Evolutionary conservation across 768 basidiomycete genomes (phyloP).

Genomic region (Crepidotus variabilis): DNA sequence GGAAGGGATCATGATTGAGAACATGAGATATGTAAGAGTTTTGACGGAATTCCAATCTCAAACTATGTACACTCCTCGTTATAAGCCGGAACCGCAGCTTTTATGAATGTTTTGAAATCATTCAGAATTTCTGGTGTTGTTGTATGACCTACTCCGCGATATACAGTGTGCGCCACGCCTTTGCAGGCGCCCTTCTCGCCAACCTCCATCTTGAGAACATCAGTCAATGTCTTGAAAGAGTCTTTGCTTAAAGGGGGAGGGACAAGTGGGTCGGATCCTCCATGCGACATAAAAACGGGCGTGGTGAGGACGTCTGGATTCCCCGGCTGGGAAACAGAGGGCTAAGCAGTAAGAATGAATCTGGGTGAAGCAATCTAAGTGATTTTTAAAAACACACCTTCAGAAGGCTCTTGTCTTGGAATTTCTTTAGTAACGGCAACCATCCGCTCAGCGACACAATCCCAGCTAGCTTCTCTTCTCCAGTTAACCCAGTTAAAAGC

Average conservation of each 20-base stretch:
- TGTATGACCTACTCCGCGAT: not conserved
- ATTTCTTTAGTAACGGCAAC: conserved; percentile 38
- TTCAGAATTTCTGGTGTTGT: not conserved
- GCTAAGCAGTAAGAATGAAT: too few relatives aligned
- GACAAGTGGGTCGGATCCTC: not conserved
- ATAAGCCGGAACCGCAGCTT: not conserved
- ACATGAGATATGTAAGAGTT: too few relatives aligned
- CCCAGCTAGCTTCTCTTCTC: conserved; percentile 33
- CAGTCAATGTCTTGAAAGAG: not conserved
- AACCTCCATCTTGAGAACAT: not conserved
- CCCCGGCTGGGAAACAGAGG: not conserved
- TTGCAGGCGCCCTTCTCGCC: not conserved
- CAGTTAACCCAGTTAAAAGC: conserved; percentile 37
- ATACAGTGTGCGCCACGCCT: not conserved
- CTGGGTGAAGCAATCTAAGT: not conserved
- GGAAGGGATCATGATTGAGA: too few relatives aligned
- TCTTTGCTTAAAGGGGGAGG: not conserved
- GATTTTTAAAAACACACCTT: not conserved
- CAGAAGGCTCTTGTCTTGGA: conserved; percentile 29
- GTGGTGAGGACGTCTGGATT: not conserved
- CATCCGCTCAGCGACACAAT: conserved; percentile 38
- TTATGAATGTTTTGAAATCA: not conserved
- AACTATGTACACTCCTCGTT: not conserved
- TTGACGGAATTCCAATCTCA: too few relatives aligned
- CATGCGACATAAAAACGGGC: not conserved